A percentile compares a stretch with the other conserved stretches of the same genome.
phyloP scores from a whole-genome alignment of 306 rosid species.

The Cicer arietinum region DNA sequence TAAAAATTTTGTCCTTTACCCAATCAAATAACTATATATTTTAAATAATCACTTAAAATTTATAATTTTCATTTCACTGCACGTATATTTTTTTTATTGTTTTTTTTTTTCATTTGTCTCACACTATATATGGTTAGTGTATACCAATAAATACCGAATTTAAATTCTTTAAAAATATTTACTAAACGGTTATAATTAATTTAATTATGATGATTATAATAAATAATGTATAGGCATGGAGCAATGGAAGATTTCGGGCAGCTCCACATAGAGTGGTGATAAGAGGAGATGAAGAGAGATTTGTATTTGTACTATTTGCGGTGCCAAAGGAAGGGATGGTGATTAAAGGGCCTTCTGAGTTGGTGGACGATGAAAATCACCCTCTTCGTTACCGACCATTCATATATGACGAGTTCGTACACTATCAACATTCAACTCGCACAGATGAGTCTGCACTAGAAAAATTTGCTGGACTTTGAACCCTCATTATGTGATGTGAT shows the following conservation, averaged over 20 bases:
- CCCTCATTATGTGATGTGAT: background rate
- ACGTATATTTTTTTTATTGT: background rate
- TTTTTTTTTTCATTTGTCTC: no score
- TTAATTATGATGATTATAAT: no score
- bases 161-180: background rate
- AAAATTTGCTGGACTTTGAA: background rate
- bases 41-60: no score
- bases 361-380: conserved; percentile 50
- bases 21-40: no score
- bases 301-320: conserved; percentile 43
- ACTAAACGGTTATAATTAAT: background rate
- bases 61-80: background rate
- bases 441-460: background rate
- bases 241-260: conserved; percentile 58
- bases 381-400: conserved; percentile 54
- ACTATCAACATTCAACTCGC: conserved; percentile 32
- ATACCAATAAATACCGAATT: background rate
- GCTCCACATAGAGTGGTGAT: conserved; percentile 54
- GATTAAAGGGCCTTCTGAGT: conserved; percentile 50
- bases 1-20: no score
- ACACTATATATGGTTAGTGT: no score
- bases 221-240: conserved; percentile 54
- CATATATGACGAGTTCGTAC: conserved; percentile 28
- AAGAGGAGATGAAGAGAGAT: conserved; percentile 50
- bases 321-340: conserved; percentile 47